Evolutionary conservation across 805 yeast species (phyloP), one percentile per base, ranked within the genome.

Genomic region (Maudiozyma barnettii): DNA sequence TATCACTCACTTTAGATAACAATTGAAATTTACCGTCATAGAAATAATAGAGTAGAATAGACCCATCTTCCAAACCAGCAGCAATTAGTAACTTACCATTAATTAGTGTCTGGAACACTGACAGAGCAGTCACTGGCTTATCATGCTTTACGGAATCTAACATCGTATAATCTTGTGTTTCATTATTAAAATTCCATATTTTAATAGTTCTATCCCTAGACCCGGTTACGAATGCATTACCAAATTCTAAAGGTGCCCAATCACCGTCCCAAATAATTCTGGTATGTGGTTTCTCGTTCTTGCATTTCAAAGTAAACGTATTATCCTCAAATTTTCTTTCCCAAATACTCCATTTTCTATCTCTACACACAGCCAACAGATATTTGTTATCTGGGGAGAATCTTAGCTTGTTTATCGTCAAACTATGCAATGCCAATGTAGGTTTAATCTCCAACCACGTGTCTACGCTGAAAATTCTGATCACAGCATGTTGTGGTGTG

Each of bases 181-280:
- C 69, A 2, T 55, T 60, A 2, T 65, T 56, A 9, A 78, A 64
- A 43, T 67, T 66, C 96, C 96, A 90, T 16, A 81, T 68, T 58
- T 84, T 86, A 44, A 90, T 62, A 2, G 79, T 75, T 58, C 82
- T 84, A 63, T 93, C 99, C 63, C 99, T 78, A 2, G 95, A 82
- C 0, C 83, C 95, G 0, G 97, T 90, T 14, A 85, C 73, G 58
- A 91, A 90, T n/a, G 63, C 61, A n/a, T 54, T 44, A 7, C 70
- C 74, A 43, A 59, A 60, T 3, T 58, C 68, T n/a, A 57, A 50
- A 4, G 89, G 87, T 0, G 81, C 69, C 96, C 97, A 93, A 36
- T 84, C 77, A 61, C 91, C 82, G 67, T 93, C 98, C 99, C 99
- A 95, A 39, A 93, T 78, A 56, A 93, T 91, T 65, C 97, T 78